Percentiles rank a stretch among this genome's conserved stretches.
These are phyloP conservation scores for Geoglossum glabrum DNA, from an alignment of 495 filamentous ascomycete genomes.

Conservation along the genomic window DNA sequence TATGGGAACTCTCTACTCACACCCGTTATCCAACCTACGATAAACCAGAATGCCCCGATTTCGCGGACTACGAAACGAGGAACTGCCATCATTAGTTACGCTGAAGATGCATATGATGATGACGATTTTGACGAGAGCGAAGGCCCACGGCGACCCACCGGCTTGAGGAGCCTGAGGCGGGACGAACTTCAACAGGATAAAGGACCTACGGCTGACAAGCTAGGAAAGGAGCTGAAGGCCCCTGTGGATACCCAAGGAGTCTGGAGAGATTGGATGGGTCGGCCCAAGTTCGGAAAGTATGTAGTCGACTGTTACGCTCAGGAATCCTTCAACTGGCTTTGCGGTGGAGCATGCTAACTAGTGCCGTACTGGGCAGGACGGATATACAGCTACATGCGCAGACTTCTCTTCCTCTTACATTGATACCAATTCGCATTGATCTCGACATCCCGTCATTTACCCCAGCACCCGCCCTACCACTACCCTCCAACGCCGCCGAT, in stretches of 20 bases:
- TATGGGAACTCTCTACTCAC: constrained; percentile 87
- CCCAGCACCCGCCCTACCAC: constrained; percentile 49
- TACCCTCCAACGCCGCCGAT: constrained; percentile 39
- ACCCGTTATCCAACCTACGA: constrained; percentile 52
- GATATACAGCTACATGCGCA: constrained; percentile 68
- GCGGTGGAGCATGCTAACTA: neutral
- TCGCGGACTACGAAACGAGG: constrained; percentile 89
- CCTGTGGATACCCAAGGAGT: constrained; percentile 77
- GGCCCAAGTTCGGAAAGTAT: constrained; percentile 35
- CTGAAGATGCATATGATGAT: constrained; percentile 87
- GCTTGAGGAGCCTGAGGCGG: constrained; percentile 58
- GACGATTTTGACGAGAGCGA: constrained; percentile 85
- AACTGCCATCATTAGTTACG: constrained; percentile 90
- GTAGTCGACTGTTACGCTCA: constrained; percentile 17
- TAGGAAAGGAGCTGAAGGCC: constrained; percentile 61
- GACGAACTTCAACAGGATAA: constrained; percentile 49
- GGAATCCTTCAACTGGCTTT: neutral
- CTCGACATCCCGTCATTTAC: constrained; percentile 69
- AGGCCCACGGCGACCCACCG: constrained; percentile 58
- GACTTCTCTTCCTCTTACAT: constrained; percentile 62
- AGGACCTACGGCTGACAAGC: constrained; percentile 43
- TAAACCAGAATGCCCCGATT: constrained; percentile 38
- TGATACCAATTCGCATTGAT: constrained; percentile 93
- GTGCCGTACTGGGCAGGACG: constrained; percentile 19
- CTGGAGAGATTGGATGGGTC: constrained; percentile 89